phyloP scores from a whole-genome alignment of 106 monocot species.

The Vanilla planifolia region DNA sequence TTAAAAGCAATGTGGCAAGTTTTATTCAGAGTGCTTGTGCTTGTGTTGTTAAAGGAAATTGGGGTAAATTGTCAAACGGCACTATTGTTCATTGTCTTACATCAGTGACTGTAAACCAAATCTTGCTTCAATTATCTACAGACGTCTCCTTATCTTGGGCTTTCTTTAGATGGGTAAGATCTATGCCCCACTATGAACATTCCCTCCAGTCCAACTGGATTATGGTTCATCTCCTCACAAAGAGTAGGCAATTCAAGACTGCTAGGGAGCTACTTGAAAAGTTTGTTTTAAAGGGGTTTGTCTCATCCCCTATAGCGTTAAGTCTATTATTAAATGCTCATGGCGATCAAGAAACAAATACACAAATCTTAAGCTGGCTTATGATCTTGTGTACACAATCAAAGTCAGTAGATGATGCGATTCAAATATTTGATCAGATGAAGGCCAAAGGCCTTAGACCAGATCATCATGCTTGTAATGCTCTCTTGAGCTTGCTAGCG shows the following conservation, averaged over 20 bases:
- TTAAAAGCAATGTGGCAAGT: neutral
- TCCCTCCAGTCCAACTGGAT: constrained; percentile 66
- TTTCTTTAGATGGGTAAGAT: constrained; percentile 66
- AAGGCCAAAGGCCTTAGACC: constrained; percentile 23
- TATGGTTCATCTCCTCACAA: constrained; percentile 66
- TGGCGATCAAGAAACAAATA: constrained; percentile 13
- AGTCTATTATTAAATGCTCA: constrained; percentile 23
- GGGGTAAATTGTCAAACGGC: constrained; percentile 15
- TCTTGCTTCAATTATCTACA: constrained; percentile 41
- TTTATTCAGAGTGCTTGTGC: constrained; percentile 56
- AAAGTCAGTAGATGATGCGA: constrained; percentile 38
- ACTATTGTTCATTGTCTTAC: constrained; percentile 25
- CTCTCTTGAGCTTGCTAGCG: constrained; percentile 57
- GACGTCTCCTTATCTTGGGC: constrained; percentile 34
- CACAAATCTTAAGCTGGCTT: constrained; percentile 74
- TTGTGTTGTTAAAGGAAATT: constrained; percentile 52
- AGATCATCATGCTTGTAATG: constrained; percentile 50
- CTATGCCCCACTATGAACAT: constrained; percentile 56
- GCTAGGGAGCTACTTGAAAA: constrained; percentile 49
- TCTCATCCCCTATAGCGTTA: constrained; percentile 62
- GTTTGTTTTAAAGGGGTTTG: constrained; percentile 35
- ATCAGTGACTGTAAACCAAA: constrained; percentile 32
- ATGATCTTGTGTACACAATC: constrained; percentile 41
- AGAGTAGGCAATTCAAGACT: constrained; percentile 21
- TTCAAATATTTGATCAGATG: constrained; percentile 63